A percentile compares a stretch with the other conserved stretches of the same genome.
These are phyloP conservation scores for Microsporum canis DNA, from an alignment of 2,329 filamentous ascomycete genomes.

Conservation along the genomic window DNA sequence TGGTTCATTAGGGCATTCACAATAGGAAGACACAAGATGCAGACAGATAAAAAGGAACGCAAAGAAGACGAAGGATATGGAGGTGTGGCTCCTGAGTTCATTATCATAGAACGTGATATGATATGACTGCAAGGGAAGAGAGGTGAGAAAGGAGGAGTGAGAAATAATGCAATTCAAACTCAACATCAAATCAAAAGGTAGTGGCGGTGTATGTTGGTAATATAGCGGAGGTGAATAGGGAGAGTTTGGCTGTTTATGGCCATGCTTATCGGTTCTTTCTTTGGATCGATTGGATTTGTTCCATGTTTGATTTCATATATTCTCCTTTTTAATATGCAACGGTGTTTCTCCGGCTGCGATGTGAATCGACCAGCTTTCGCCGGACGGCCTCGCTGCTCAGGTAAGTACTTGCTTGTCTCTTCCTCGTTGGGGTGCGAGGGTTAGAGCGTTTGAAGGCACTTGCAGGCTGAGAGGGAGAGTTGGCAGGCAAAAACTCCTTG, in stretches of 20 bases:
- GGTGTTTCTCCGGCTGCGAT: slow-evolving; percentile 26
- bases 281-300: background rate
- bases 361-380: slow-evolving; percentile 35
- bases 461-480: slow-evolving; percentile 32
- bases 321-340: slow-evolving; percentile 20
- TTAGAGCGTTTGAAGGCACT: slow-evolving; percentile 36
- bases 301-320: background rate
- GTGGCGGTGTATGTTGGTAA: background rate
- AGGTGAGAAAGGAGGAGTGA: background rate
- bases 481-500: slow-evolving; percentile 35
- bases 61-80: background rate
- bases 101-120: background rate
- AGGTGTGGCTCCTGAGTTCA: background rate
- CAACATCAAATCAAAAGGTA: background rate
- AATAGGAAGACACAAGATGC: background rate
- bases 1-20: background rate
- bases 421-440: slow-evolving; percentile 31
- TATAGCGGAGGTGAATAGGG: background rate
- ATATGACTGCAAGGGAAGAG: background rate
- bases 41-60: background rate
- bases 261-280: background rate
- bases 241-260: background rate
- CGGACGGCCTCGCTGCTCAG: slow-evolving; percentile 33
- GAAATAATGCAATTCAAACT: background rate
- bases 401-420: slow-evolving; percentile 29